Evolutionary conservation across 768 basidiomycete genomes (phyloP), one percentile per base, ranked within the genome.

Genomic region (Solioccasus polychromus): DNA sequence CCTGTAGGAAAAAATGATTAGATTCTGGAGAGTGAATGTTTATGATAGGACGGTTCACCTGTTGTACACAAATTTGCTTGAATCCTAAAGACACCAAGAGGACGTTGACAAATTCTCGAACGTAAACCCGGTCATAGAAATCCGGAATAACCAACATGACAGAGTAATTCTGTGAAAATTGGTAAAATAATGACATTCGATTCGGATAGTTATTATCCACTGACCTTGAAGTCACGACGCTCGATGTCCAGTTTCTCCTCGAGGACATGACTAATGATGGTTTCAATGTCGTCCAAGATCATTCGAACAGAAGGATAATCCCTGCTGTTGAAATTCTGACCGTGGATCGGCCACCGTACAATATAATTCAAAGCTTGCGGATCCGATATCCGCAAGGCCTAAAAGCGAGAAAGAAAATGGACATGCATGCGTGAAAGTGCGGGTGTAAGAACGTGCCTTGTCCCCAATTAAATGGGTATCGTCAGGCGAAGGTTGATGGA

Each of bases 81-180:
- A 99, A 99, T 0, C 90, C 91, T 76, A 99, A 82, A 2, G 77
- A 75, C 22, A 79, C 67, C 26, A 97, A 61, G 9, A 98, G 68
- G 9, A 95, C 63, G 48, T 86, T 78, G 7, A 81, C 74, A 56
- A 93, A 72, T 46, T 88, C 85, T 49, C 83, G 80, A 44, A 97
- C 82, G 59, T 95, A 97, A 10, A 75, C 63, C 42, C 89, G 78
- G 45, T 95, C 90, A 58, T 88, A 92, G 53, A 91, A 83, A 63
- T 99, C 96, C 7, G 96, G 94, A 19, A 98, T 82, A 25, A 98
- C 80, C 4, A 99, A 75, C 29, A 97, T 75, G 11, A 86, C 83
- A 2, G 92, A 93, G 65, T 86, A 88, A 46, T 89, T 80, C 94
- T 98, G 52, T 20, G 20, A 10, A 19, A 35, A 10, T 30, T 5